These are phyloP conservation scores for Agapanthus africanus DNA, from an alignment of 106 monocot genomes.

Conservation along the genomic window DNA sequence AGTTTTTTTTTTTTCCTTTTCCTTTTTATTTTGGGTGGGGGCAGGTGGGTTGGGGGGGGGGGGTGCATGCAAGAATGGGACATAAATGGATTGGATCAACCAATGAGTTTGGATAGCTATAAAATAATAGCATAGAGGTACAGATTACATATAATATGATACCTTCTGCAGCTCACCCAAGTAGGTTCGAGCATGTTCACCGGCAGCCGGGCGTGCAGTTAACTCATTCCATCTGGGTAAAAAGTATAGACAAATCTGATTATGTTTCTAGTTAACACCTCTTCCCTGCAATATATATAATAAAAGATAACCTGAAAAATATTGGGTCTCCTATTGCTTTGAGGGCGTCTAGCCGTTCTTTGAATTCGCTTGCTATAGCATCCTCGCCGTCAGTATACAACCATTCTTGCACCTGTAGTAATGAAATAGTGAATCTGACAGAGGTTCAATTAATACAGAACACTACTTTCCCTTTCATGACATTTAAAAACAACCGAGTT, in stretches of 20 bases:
- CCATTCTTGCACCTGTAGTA: constrained; percentile 89
- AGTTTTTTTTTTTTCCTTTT: background rate
- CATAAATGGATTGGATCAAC: background rate
- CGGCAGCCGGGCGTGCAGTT: constrained; percentile 64
- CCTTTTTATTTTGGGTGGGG: too few relatives aligned
- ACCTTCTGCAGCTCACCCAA: constrained; percentile 76
- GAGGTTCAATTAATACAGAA: background rate
- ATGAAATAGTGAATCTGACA: background rate
- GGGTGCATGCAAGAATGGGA: background rate
- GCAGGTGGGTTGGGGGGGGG: too few relatives aligned
- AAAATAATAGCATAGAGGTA: background rate
- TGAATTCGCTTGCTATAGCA: constrained; percentile 80
- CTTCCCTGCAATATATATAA: background rate
- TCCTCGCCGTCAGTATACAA: constrained; percentile 98
- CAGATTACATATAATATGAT: constrained; percentile 1
- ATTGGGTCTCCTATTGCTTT: constrained; percentile 88
- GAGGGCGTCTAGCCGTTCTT: constrained; percentile 62
- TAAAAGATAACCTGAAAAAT: constrained; percentile 70
- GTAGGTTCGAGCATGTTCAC: constrained; percentile 62
- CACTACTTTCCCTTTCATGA: too few relatives aligned
- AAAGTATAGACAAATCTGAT: background rate
- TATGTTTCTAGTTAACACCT: background rate
- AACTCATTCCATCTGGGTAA: constrained; percentile 67
- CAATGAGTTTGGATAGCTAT: background rate
- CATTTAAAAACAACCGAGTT: background rate